Conservation (phyloP, 345 rosid species). For the Populus simonii region DNA sequence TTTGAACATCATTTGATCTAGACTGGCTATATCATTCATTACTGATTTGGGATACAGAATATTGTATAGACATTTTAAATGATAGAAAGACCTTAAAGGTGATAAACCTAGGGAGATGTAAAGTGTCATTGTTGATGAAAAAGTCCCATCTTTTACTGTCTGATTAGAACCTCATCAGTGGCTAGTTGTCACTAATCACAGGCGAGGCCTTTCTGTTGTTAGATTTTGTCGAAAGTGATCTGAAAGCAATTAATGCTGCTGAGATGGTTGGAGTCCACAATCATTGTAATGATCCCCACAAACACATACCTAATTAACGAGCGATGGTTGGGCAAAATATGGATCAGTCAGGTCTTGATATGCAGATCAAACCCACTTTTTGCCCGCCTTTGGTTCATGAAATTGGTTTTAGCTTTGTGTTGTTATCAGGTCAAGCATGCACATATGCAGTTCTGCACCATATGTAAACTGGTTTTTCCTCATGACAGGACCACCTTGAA, state of each 20-base stretch:
- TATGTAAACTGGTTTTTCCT: neutral
- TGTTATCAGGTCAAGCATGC: neutral
- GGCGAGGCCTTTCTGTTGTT: slow-evolving; percentile 6
- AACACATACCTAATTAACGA: neutral
- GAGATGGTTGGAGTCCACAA: neutral
- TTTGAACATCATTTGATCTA: slow-evolving; percentile 21
- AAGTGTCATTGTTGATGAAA: slow-evolving; percentile 10
- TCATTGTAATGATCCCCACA: neutral
- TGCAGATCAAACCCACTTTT: neutral
- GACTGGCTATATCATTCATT: slow-evolving; percentile 1
- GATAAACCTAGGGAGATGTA: slow-evolving; percentile 22
- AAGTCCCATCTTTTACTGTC: neutral
- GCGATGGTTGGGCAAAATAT: neutral
- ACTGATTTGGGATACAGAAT: slow-evolving; percentile 1
- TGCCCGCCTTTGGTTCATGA: neutral
- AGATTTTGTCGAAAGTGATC: slow-evolving; percentile 5
- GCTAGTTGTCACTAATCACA: slow-evolving; percentile 5
- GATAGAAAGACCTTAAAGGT: slow-evolving; percentile 12
- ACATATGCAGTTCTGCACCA: neutral
- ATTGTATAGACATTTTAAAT: neutral
- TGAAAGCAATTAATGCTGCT: neutral
- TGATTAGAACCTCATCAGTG: slow-evolving; percentile 4
- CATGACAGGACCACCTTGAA: neutral
- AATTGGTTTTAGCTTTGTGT: neutral
- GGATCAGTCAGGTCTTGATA: neutral